Evolutionary conservation across 139 green algal species (phyloP).

Genomic region (Limnomonas spitsbergensis): DNA sequence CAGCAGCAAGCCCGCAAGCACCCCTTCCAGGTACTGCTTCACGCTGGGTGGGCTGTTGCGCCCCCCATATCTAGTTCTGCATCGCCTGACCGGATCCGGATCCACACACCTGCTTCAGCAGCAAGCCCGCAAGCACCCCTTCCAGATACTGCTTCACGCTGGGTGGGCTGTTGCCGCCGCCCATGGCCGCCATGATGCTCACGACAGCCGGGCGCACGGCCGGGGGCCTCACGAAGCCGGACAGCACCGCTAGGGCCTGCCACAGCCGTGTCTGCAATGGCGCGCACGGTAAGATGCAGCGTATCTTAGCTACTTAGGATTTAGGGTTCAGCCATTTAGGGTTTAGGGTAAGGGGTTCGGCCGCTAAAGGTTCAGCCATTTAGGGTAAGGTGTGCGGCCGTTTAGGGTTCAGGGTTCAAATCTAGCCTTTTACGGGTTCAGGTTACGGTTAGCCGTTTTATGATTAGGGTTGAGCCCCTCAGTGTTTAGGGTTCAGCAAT

Average conservation of each 20-base stretch:
- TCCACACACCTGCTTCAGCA: slow-evolving; percentile 51
- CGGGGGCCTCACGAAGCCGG: slow-evolving; percentile 21
- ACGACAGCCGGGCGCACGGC: slow-evolving; percentile 22
- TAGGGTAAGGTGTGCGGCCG: background rate
- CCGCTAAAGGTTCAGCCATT: no score
- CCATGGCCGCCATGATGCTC: slow-evolving; percentile 20
- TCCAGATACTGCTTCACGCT: slow-evolving; percentile 77
- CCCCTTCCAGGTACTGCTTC: slow-evolving; percentile 73
- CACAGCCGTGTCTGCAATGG: slow-evolving; percentile 54
- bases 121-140: slow-evolving; percentile 44
- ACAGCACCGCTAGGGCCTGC: slow-evolving; percentile 62
- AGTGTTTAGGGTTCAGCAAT: no score
- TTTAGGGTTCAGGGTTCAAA: no score
- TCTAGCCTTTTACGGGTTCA: no score
- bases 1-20: slow-evolving; percentile 54
- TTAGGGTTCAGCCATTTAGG: no score
- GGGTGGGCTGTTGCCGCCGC: slow-evolving; percentile 36
- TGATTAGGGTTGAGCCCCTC: no score
- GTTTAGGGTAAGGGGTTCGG: no score
- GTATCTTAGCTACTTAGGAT: no score
- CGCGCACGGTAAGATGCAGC: background rate
- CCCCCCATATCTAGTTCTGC: no score
- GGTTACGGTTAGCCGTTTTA: no score
- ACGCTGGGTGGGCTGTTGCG: slow-evolving; percentile 51
- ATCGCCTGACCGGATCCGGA: no score